These are phyloP conservation scores for Psidium guajava DNA, from an alignment of 345 rosid genomes.

Conservation along the genomic window DNA sequence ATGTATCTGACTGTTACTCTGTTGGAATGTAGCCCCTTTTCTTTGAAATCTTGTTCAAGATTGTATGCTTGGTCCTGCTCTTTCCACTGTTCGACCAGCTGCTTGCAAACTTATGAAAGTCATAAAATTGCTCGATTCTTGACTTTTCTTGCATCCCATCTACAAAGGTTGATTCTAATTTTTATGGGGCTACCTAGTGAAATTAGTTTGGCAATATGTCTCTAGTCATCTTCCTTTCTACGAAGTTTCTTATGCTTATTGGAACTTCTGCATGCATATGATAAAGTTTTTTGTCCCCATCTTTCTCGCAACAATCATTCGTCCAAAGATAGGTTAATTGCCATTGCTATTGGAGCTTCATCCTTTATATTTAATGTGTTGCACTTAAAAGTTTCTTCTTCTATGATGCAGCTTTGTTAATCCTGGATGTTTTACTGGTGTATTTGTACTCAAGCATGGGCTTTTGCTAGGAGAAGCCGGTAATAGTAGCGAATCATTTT, in stretches of 20 bases:
- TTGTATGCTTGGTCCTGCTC: conserved; percentile 1
- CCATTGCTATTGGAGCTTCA: not conserved
- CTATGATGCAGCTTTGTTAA: not conserved
- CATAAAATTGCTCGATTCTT: conserved; percentile 64
- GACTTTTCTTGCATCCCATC: conserved; percentile 80
- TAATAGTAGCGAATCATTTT: too few species aligned
- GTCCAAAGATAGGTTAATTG: not conserved
- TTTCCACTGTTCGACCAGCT: conserved; percentile 32
- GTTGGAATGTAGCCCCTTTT: not conserved
- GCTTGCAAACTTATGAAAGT: conserved; percentile 79
- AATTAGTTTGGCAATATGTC: not conserved
- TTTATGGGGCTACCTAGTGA: too few species aligned
- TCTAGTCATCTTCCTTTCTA: not conserved
- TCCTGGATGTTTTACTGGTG: not conserved
- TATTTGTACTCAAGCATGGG: not conserved
- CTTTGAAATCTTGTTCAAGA: not conserved
- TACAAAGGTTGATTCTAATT: conserved; percentile 53
- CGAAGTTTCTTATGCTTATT: not conserved
- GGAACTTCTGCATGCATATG: not conserved
- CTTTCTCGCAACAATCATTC: not conserved
- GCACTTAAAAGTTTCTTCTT: not conserved
- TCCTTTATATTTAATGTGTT: not conserved
- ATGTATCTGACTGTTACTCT: not conserved
- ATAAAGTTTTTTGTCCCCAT: not conserved
- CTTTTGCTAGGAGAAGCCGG: too few species aligned